These are phyloP conservation scores for Rhizomucor miehei DNA, from an alignment of 371 early-diverging fungal species.

Conservation along the genomic window DNA sequence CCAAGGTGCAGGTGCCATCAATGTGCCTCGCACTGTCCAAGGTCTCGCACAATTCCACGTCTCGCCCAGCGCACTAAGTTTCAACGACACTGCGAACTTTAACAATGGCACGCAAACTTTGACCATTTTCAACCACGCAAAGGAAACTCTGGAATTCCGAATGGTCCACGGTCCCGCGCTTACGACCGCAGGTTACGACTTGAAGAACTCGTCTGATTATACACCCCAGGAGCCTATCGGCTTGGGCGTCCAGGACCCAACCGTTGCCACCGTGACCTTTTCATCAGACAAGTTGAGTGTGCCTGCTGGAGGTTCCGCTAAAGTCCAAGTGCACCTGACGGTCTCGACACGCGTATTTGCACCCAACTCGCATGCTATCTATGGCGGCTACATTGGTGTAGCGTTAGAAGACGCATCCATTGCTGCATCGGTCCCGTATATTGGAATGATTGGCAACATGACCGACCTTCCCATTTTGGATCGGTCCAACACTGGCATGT, in stretches of 20 bases:
- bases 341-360: background rate
- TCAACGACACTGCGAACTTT: conserved; percentile 61
- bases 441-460: conserved; percentile 52
- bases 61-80: conserved; percentile 60
- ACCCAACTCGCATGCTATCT: conserved; percentile 25
- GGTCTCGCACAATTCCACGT: conserved; percentile 44
- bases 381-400: conserved; percentile 39
- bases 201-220: background rate
- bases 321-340: background rate
- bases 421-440: conserved; percentile 46
- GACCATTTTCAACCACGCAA: conserved; percentile 56
- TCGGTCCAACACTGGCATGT: background rate
- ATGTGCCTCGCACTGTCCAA: conserved; percentile 57
- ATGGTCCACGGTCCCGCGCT: conserved; percentile 1
- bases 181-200: background rate
- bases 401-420: background rate
- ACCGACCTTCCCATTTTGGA: conserved; percentile 42
- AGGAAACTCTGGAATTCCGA: background rate
- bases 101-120: conserved; percentile 26
- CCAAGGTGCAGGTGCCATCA: conserved; percentile 80
- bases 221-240: conserved; percentile 4
- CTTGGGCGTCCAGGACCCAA: background rate
- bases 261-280: background rate
- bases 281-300: conserved; percentile 1
- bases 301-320: background rate